Conservation (phyloP, 257 asterid species). For the Solanum lignicaule region DNA sequence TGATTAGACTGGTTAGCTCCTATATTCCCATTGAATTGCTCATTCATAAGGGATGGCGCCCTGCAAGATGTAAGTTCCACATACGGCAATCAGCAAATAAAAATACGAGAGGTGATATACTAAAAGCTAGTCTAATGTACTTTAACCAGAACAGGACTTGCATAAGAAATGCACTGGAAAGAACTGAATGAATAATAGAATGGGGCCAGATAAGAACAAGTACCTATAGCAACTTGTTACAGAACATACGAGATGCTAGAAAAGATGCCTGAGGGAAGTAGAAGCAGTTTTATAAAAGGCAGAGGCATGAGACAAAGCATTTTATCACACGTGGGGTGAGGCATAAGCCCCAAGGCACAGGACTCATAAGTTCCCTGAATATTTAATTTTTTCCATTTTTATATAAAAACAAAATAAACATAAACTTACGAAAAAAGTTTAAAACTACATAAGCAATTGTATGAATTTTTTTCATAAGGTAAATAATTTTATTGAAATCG, state of each 20-base stretch:
- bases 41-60: slow-evolving; percentile 4
- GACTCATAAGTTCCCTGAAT: background rate
- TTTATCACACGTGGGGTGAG: background rate
- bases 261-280: background rate
- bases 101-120: background rate
- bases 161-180: background rate
- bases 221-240: background rate
- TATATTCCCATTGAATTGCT: slow-evolving; percentile 2
- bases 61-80: slow-evolving; percentile 6
- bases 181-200: background rate
- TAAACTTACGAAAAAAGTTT: background rate
- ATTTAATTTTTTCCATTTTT: background rate
- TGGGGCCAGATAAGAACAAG: background rate
- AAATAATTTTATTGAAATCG: background rate
- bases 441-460: background rate
- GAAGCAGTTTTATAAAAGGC: background rate
- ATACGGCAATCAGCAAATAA: background rate
- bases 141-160: background rate
- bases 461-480: background rate
- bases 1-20: slow-evolving; percentile 1
- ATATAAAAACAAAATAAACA: background rate
- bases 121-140: background rate
- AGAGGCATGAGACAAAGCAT: background rate
- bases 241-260: background rate
- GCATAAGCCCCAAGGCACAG: background rate